A percentile compares a stretch with the other conserved stretches of the same genome.
phyloP scores from a whole-genome alignment of 352 stramenopile species.

The Thraustotheca clavata region DNA sequence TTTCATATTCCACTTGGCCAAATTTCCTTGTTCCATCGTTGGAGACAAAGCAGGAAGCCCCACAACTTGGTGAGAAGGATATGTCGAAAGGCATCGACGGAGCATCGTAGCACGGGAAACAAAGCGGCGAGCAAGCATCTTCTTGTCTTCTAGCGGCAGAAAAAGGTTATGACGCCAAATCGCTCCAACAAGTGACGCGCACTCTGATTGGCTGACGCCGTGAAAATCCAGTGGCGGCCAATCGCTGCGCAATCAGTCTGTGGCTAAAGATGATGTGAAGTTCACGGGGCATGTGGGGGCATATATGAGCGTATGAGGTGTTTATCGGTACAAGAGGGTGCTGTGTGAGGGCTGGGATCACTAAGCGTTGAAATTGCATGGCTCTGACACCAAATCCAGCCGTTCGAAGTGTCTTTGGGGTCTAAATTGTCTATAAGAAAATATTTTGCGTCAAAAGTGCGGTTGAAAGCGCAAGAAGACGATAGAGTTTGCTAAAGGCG shows the following conservation, averaged over 20 bases:
- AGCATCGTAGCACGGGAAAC: neutral
- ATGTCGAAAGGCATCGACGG: slow-evolving; percentile 47
- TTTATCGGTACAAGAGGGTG: no score
- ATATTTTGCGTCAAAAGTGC: no score
- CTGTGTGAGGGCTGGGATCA: no score
- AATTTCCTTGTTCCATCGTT: slow-evolving; percentile 96
- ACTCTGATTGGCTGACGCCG: neutral
- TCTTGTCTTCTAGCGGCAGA: neutral
- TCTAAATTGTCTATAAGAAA: no score
- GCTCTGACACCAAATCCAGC: no score
- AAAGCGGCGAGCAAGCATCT: neutral
- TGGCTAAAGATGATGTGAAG: no score
- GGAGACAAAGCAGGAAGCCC: slow-evolving; percentile 90
- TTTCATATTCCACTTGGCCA: slow-evolving; percentile 92
- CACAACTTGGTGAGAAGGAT: slow-evolving; percentile 68
- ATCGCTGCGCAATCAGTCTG: neutral
- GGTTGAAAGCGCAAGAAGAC: no score
- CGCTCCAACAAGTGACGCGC: neutral
- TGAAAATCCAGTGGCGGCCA: slow-evolving; percentile 8
- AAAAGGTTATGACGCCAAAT: neutral
- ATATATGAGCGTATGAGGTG: no score
- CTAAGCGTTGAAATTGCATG: no score
- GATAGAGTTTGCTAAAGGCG: no score
- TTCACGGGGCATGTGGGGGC: no score
- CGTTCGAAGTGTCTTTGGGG: no score